These are phyloP conservation scores for Blastomyces emzantsi DNA, from an alignment of 2,329 filamentous ascomycete genomes.

Conservation along the genomic window DNA sequence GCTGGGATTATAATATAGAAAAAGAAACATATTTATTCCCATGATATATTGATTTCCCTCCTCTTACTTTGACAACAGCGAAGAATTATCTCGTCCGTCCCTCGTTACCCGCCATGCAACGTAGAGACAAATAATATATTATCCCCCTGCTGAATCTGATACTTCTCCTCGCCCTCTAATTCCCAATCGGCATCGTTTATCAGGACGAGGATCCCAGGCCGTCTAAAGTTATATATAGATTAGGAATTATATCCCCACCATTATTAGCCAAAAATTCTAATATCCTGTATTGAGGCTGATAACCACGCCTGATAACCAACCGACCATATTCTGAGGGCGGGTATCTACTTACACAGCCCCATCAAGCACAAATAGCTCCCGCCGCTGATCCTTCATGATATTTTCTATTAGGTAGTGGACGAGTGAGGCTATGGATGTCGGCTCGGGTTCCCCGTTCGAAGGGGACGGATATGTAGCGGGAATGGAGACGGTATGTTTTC, in stretches of 20 bases:
- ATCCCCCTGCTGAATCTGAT: slow-evolving; percentile 72
- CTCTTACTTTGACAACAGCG: neutral
- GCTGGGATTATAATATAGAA: neutral
- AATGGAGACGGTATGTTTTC: slow-evolving; percentile 60
- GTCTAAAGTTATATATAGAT: slow-evolving; percentile 46
- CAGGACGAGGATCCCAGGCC: slow-evolving; percentile 87
- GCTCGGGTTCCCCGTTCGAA: slow-evolving; percentile 48
- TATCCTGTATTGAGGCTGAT: neutral
- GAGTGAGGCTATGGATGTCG: slow-evolving; percentile 63
- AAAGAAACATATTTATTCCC: neutral
- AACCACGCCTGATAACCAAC: neutral
- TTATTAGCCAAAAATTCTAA: neutral
- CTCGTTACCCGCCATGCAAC: slow-evolving; percentile 69
- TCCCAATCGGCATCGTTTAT: slow-evolving; percentile 99
- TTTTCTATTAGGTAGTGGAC: slow-evolving; percentile 70
- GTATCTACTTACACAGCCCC: slow-evolving; percentile 64
- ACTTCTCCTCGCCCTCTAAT: slow-evolving; percentile 86
- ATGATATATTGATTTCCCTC: neutral
- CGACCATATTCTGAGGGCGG: neutral
- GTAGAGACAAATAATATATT: slow-evolving; percentile 95
- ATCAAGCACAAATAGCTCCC: slow-evolving; percentile 84
- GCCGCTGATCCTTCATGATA: slow-evolving; percentile 74
- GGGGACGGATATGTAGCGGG: slow-evolving; percentile 48
- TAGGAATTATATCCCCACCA: neutral
- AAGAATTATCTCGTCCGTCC: neutral